Evolutionary conservation across 495 filamentous ascomycete genomes (phyloP).

Genomic region (Staphylotrichum longicolle): DNA sequence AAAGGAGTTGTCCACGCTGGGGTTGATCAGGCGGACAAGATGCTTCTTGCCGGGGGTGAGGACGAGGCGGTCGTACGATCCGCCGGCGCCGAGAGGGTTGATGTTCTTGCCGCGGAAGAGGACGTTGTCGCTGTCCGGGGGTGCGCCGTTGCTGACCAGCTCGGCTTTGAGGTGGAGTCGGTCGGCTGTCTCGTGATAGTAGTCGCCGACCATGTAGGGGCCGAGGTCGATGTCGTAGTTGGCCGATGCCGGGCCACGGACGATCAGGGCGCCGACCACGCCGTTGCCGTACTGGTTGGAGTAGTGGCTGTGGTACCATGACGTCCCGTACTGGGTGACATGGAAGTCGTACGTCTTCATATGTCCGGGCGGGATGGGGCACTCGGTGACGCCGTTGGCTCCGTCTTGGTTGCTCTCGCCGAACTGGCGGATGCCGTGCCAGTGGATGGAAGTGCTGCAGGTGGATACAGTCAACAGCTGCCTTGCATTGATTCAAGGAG

Average conservation of each 20-base stretch:
- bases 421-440: slow-evolving; percentile 38
- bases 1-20: neutral
- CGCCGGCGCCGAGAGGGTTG: slow-evolving; percentile 18
- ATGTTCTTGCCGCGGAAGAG: slow-evolving; percentile 36
- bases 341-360: slow-evolving; percentile 52
- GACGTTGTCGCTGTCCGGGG: slow-evolving; percentile 21
- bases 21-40: neutral
- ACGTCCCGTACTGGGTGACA: slow-evolving; percentile 54
- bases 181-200: slow-evolving; percentile 25
- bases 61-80: neutral
- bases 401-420: slow-evolving; percentile 45
- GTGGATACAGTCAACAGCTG: slow-evolving; percentile 20
- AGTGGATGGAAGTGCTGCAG: slow-evolving; percentile 40
- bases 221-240: slow-evolving; percentile 45
- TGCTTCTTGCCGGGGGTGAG: slow-evolving; percentile 8
- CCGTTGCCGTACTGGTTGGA: slow-evolving; percentile 51
- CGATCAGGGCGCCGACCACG: slow-evolving; percentile 48
- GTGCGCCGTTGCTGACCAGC: slow-evolving; percentile 20
- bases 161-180: slow-evolving; percentile 38
- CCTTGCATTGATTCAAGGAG: slow-evolving; percentile 10
- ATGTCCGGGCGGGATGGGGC: slow-evolving; percentile 48
- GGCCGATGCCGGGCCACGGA: slow-evolving; percentile 33
- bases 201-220: slow-evolving; percentile 35
- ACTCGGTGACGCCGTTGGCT: slow-evolving; percentile 47
- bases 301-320: slow-evolving; percentile 60